Evolutionary conservation across 2,329 filamentous ascomycete genomes (phyloP).

Genomic region (Fusarium humuli): DNA sequence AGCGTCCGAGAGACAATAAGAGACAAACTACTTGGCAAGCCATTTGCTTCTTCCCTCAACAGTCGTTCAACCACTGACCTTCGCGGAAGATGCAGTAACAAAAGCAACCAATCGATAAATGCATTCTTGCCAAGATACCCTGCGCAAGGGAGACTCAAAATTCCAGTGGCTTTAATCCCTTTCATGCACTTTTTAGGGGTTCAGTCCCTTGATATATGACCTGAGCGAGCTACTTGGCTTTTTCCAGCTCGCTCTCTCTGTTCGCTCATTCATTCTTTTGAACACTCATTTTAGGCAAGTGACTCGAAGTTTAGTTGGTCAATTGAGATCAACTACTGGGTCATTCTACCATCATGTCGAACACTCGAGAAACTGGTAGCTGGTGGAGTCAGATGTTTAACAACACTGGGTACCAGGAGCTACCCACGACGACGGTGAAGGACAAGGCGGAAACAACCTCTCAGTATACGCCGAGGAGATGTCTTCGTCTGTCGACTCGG

Average conservation of each 20-base stretch:
- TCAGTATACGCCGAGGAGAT: slow-evolving; percentile 10
- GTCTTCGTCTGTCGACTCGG: slow-evolving; percentile 5
- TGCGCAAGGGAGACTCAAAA: slow-evolving; percentile 16
- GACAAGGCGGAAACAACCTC: slow-evolving; percentile 14
- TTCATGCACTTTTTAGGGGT: neutral
- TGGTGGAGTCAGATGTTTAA: slow-evolving; percentile 30
- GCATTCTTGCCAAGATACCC: neutral
- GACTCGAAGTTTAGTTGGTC: neutral
- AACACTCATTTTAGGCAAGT: slow-evolving; percentile 11
- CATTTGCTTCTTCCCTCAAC: neutral
- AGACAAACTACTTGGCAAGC: slow-evolving; percentile 9
- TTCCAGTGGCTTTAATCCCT: slow-evolving; percentile 24
- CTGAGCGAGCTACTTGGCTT: neutral
- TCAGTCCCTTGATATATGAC: slow-evolving; percentile 13
- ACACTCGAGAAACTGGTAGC: neutral
- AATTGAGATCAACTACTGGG: slow-evolving; percentile 1
- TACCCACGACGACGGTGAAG: slow-evolving; percentile 18
- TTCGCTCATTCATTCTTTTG: slow-evolving; percentile 7
- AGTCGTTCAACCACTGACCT: neutral
- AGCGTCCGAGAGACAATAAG: neutral
- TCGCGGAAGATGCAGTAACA: neutral
- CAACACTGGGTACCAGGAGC: slow-evolving; percentile 18
- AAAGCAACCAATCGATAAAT: neutral
- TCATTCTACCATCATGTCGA: slow-evolving; percentile 7
- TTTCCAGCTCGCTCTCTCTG: neutral